Evolutionary conservation across 2,329 filamentous ascomycete genomes (phyloP).

Genomic region (Xylariomycetidae sp.): DNA sequence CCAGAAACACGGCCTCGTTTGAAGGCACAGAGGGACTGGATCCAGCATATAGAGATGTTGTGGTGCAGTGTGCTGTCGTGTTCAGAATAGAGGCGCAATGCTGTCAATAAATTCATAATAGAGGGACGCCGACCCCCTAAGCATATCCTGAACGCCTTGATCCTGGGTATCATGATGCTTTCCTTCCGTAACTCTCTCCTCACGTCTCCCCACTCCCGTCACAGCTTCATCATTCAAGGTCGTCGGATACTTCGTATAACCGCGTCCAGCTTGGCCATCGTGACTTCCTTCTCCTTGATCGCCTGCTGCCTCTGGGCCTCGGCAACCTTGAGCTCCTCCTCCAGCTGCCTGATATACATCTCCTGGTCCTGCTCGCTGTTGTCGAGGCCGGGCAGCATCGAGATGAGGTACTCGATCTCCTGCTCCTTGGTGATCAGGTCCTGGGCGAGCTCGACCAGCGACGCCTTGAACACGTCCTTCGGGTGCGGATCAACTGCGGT

Average conservation of each 20-base stretch:
- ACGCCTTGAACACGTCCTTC: constrained; percentile 59
- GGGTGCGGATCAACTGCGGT: constrained; percentile 55
- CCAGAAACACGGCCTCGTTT: too few relatives aligned
- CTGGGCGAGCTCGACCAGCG: constrained; percentile 67
- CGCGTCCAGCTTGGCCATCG: constrained; percentile 54
- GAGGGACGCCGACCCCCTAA: too few relatives aligned
- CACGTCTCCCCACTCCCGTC: too few relatives aligned
- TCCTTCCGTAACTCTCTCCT: too few relatives aligned
- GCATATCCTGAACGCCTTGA: too few relatives aligned
- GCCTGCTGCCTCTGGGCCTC: constrained; percentile 60
- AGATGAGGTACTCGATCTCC: constrained; percentile 75
- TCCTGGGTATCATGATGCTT: too few relatives aligned
- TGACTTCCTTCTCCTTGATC: constrained; percentile 58
- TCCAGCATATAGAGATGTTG: too few relatives aligned
- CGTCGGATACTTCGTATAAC: constrained; percentile 54
- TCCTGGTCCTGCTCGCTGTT: constrained; percentile 76
- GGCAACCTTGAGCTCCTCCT: constrained; percentile 59
- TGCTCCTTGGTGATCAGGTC: constrained; percentile 78
- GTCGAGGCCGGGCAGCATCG: constrained; percentile 69
- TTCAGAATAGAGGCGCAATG: too few relatives aligned
- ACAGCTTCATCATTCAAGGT: too few relatives aligned
- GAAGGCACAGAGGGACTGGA: too few relatives aligned
- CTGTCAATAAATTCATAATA: too few relatives aligned
- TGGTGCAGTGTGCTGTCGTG: too few relatives aligned
- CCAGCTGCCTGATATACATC: constrained; percentile 58